Base-by-base conservation (phyloP, 306 rosid genomes). In the Vicia faba region DNA sequence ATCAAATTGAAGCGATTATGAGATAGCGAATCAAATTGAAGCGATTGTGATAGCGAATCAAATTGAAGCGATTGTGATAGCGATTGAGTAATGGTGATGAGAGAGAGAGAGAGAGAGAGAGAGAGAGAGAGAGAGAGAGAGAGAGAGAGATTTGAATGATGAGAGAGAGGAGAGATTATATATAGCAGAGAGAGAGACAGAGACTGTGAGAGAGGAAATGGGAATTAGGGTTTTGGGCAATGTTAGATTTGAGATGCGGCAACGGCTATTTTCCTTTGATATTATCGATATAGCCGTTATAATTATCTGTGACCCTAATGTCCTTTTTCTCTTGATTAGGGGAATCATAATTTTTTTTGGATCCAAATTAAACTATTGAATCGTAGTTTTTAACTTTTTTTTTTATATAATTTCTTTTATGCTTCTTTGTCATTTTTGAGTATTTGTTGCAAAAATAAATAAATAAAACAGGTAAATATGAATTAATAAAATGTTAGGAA, bases 191-290 rank as follows among this genome's bases (percentile, higher is more conserved):
- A 20, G 23, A 20, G 23, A 20, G 23, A 20, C 8, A n/a, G 68
- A 5, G 49, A 54, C 0, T 15, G n/a, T 57, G 76, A 13, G 1
- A 40, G 48, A 44, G 13, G 41, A 43, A 73, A 7, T 26, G 56
- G 10, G 49, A 0, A 31, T 73, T 44, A 73, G 72, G 66, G 77
- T 62, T 72, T 61, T 10, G 46, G 23, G 0, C 0, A 39, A 25
- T 11, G 7, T 45, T 45, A 25, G 6, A 23, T 36, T 36, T 29
- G 11, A 66, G 60, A 0, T 15, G 66, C 56, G 59, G 49, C 72
- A 73, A 73, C 72, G 78, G 78, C 72, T 73, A 39, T 12, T 48
- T 61, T 35, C 16, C 25, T 35, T 70, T 44, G 11, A 16, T 23
- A 18, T 3, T 53, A 39, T 26, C 38, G 12, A 54, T 54, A 18